phyloP scores from a whole-genome alignment of 148 eudicot genomes.

The Rhododendron simsii region DNA sequence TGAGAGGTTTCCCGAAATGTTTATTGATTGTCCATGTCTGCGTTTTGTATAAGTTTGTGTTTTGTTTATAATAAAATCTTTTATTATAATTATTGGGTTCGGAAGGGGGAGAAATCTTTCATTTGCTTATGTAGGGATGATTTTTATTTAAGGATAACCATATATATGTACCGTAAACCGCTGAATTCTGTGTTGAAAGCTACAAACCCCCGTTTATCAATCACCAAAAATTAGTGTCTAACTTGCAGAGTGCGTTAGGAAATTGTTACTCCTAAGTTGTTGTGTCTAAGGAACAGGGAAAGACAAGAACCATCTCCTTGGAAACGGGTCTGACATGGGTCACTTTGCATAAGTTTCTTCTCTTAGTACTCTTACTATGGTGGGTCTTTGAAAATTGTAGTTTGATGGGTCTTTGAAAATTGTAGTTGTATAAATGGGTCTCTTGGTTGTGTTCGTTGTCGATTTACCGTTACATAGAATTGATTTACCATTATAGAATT shows the following conservation, averaged over 20 bases:
- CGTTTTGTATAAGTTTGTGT: background rate
- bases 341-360: background rate
- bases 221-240: background rate
- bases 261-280: background rate
- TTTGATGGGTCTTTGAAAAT: background rate
- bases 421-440: background rate
- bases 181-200: background rate
- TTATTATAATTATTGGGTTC: too few relatives aligned
- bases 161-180: too few relatives aligned
- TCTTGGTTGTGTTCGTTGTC: background rate
- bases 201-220: background rate
- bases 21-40: background rate
- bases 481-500: background rate
- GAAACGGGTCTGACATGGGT: background rate
- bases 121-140: background rate
- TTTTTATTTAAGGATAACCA: background rate
- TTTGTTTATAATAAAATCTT: background rate
- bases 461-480: background rate
- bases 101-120: background rate
- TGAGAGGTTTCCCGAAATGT: background rate
- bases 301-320: background rate
- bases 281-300: background rate
- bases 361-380: background rate
- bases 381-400: background rate
- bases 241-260: background rate